These are phyloP conservation scores for Saccharomycopsis synnaedendra DNA, from an alignment of 805 yeast species.

Conservation along the genomic window DNA sequence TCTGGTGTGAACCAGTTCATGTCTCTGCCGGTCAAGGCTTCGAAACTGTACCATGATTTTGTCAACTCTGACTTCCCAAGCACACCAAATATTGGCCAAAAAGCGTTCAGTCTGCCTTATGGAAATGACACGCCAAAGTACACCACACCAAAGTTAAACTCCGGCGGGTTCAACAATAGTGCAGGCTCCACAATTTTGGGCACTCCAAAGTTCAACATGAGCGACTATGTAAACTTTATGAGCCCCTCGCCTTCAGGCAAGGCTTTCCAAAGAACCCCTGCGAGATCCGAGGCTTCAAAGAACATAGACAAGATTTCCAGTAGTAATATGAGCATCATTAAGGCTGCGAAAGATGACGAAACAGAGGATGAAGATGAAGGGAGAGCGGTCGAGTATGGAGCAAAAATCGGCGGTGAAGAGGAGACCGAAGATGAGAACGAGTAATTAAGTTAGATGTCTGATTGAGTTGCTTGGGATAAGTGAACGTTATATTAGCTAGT, in stretches of 20 bases:
- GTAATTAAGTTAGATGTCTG: neutral
- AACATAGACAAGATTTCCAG: slow-evolving; percentile 3
- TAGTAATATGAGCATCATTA: neutral
- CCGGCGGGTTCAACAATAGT: slow-evolving; percentile 11
- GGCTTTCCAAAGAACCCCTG: neutral
- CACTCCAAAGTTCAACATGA: slow-evolving; percentile 70
- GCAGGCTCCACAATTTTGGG: slow-evolving; percentile 18
- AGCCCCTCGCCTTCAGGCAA: slow-evolving; percentile 50
- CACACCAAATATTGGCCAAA: slow-evolving; percentile 8
- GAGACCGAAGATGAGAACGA: neutral
- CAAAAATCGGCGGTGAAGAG: neutral
- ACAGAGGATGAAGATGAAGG: slow-evolving; percentile 18
- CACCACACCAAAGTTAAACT: slow-evolving; percentile 21
- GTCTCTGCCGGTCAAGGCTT: slow-evolving; percentile 12
- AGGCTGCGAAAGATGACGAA: slow-evolving; percentile 18
- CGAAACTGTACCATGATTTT: slow-evolving; percentile 6
- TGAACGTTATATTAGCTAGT: no score
- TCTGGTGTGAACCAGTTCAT: neutral
- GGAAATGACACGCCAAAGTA: slow-evolving; percentile 14
- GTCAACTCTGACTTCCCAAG: slow-evolving; percentile 3
- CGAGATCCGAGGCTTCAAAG: neutral
- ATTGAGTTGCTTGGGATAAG: no score
- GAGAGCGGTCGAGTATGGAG: neutral
- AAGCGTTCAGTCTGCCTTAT: slow-evolving; percentile 11
- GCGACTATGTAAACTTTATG: slow-evolving; percentile 69